These are phyloP conservation scores for Skeletonema costatum DNA, from an alignment of 108 stramenopile genomes.

Conservation along the genomic window DNA sequence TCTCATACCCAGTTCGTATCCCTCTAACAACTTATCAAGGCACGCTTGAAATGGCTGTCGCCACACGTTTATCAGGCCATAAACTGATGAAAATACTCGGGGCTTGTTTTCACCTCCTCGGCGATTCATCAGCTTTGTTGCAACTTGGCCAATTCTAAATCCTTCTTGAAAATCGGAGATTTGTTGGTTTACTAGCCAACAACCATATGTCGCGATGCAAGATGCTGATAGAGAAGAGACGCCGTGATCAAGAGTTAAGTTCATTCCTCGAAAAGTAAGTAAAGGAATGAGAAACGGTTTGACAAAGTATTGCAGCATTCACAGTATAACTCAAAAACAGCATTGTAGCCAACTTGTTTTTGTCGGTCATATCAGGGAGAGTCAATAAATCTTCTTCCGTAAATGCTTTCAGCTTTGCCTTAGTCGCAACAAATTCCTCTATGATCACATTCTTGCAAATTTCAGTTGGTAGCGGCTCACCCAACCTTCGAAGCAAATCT, in stretches of 20 bases:
- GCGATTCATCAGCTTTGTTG: neutral
- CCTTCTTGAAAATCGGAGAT: neutral
- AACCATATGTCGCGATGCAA: neutral
- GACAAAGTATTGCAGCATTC: neutral
- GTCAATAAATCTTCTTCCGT: neutral
- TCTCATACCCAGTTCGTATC: neutral
- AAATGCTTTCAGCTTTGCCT: neutral
- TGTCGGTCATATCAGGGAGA: neutral
- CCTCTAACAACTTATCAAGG: neutral
- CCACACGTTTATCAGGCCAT: neutral
- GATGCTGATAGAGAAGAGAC: neutral
- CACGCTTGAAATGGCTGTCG: neutral
- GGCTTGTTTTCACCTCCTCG: neutral
- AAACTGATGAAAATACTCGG: neutral
- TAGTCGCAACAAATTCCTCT: neutral
- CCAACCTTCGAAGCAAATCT: neutral
- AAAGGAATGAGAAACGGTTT: neutral
- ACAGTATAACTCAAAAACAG: neutral
- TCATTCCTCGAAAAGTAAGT: neutral
- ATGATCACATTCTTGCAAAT: neutral
- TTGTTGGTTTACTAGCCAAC: neutral
- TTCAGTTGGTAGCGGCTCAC: neutral
- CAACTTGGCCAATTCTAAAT: neutral
- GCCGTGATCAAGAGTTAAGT: neutral
- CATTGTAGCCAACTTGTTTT: neutral